Evolutionary conservation across 768 basidiomycete genomes (phyloP).

Genomic region (Serendipita sp.): DNA sequence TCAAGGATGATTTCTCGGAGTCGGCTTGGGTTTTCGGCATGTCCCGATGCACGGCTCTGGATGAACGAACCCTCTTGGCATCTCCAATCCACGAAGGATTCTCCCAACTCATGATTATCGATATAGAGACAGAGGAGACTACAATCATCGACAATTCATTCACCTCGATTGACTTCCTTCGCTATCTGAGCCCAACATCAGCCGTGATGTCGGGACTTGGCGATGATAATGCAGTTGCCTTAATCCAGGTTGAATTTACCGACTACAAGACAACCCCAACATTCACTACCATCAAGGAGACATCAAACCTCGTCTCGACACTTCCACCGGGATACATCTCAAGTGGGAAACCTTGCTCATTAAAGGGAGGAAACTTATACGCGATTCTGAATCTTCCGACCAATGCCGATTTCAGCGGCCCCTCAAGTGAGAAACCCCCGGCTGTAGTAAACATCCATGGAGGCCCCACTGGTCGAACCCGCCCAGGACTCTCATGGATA

Average conservation of each 20-base stretch:
- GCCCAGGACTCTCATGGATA: constrained; percentile 35
- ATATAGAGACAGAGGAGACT: constrained; percentile 17
- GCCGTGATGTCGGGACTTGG: constrained; percentile 32
- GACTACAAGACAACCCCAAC: constrained; percentile 12
- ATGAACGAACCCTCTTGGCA: neutral
- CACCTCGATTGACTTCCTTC: constrained; percentile 26
- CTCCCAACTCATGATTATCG: constrained; percentile 17
- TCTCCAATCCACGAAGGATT: constrained; percentile 1
- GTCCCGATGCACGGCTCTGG: constrained; percentile 28
- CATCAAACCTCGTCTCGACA: constrained; percentile 15
- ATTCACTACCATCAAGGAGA: constrained; percentile 16
- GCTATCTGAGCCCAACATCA: constrained; percentile 19
- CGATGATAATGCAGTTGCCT: constrained; percentile 22
- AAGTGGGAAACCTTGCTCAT: constrained; percentile 30
- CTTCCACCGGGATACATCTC: constrained; percentile 28
- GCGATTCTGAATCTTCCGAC: constrained; percentile 51
- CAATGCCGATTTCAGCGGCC: constrained; percentile 42
- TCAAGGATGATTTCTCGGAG: constrained; percentile 38
- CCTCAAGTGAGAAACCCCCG: constrained; percentile 45
- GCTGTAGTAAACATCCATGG: constrained; percentile 52
- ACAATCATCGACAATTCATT: constrained; percentile 26
- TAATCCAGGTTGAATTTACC: constrained; percentile 24
- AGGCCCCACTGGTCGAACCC: constrained; percentile 39
- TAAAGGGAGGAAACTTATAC: constrained; percentile 34
- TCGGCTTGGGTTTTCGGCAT: constrained; percentile 41